Conservation (phyloP, 805 yeast species). For the Starmerella vaccinii region DNA sequence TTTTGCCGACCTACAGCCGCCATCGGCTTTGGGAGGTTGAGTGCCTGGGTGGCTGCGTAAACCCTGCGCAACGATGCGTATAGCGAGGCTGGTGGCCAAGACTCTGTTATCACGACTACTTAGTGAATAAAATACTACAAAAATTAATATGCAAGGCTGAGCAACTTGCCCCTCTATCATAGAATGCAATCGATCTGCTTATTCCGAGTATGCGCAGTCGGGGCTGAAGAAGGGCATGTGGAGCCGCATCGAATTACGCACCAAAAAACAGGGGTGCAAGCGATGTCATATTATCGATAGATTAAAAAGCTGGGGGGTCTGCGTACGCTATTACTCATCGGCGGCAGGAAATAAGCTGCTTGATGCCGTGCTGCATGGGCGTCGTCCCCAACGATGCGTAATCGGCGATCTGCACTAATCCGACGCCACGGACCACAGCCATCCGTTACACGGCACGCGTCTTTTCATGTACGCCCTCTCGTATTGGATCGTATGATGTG, state of each 20-base stretch:
- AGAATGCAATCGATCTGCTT: not conserved
- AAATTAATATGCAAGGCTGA: too few species aligned
- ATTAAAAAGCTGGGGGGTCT: not conserved
- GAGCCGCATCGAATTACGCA: not conserved
- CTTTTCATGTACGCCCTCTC: not conserved
- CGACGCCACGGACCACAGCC: not conserved
- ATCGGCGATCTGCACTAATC: not conserved
- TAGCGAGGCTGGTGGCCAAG: too few species aligned
- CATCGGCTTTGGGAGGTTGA: not conserved
- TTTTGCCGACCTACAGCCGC: not conserved
- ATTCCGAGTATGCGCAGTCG: not conserved
- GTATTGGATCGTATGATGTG: not conserved
- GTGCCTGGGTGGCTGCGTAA: not conserved
- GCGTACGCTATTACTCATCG: too few species aligned
- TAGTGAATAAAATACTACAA: too few species aligned
- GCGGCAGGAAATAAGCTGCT: not conserved
- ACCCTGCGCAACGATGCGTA: too few species aligned
- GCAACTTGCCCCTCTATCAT: too few species aligned
- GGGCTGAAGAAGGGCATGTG: too few species aligned
- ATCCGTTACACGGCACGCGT: not conserved
- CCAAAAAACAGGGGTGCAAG: not conserved
- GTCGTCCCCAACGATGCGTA: slow-evolving; percentile 2
- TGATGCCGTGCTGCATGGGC: not conserved
- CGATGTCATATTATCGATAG: not conserved
- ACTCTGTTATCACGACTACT: too few species aligned